Conservation (phyloP, 1,139 yeast genomes). For the Debaryomyces singareniensis region DNA sequence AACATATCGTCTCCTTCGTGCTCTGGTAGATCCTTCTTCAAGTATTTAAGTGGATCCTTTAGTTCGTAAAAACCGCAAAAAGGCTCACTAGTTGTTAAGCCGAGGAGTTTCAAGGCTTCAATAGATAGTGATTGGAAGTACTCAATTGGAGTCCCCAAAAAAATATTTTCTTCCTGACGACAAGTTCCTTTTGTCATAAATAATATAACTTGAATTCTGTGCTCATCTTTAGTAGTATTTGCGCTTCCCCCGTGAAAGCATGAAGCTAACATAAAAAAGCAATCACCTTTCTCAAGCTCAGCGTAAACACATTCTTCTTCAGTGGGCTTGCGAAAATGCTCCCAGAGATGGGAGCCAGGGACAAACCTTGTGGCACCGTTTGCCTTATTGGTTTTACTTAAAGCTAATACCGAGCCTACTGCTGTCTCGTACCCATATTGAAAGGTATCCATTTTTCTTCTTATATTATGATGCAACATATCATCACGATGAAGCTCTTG, state of each 20-base stretch:
- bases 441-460: slow-evolving; percentile 9
- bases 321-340: slow-evolving; percentile 15
- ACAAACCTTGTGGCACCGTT: slow-evolving; percentile 15
- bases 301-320: slow-evolving; percentile 14
- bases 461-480: slow-evolving; percentile 14
- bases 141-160: slow-evolving; percentile 11
- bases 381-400: slow-evolving; percentile 13
- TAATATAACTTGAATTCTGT: slow-evolving; percentile 12
- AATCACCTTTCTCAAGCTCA: slow-evolving; percentile 20
- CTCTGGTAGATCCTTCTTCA: background rate
- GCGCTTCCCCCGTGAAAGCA: slow-evolving; percentile 20
- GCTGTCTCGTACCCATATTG: slow-evolving; percentile 12
- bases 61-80: slow-evolving; percentile 12
- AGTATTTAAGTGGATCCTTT: slow-evolving; percentile 8
- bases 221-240: slow-evolving; percentile 16
- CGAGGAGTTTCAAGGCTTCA: slow-evolving; percentile 9
- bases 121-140: slow-evolving; percentile 10
- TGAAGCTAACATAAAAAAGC: slow-evolving; percentile 20
- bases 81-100: slow-evolving; percentile 11
- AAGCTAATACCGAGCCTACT: slow-evolving; percentile 14
- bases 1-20: background rate
- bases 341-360: slow-evolving; percentile 6
- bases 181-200: slow-evolving; percentile 18
- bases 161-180: slow-evolving; percentile 20
- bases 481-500: slow-evolving; percentile 19